Percentiles rank a stretch among this genome's conserved stretches.
These are phyloP conservation scores for Neurospora tetrasperma DNA, from an alignment of 495 filamentous ascomycete species.

Conservation along the genomic window DNA sequence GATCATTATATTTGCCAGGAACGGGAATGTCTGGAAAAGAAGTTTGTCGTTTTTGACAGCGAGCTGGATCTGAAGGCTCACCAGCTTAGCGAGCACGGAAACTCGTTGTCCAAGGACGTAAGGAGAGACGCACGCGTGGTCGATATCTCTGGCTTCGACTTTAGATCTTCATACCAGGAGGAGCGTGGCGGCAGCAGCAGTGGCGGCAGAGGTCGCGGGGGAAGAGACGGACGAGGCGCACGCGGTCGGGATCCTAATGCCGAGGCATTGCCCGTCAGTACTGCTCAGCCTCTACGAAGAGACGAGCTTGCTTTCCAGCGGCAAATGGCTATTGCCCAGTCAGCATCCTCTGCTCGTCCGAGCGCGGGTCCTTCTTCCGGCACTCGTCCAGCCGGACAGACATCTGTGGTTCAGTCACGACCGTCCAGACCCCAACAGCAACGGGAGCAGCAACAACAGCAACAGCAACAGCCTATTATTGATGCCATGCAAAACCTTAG, in stretches of 20 bases:
- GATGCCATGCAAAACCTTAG: conserved; percentile 30
- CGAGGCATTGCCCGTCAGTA: conserved; percentile 65
- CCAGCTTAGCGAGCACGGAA: conserved; percentile 27
- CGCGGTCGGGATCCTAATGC: conserved; percentile 53
- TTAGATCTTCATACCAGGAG: conserved; percentile 58
- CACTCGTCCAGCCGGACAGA: conserved; percentile 15
- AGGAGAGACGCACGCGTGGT: conserved; percentile 76
- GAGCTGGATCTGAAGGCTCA: conserved; percentile 77
- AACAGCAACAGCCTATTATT: conserved; percentile 13
- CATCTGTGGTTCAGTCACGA: conserved; percentile 28
- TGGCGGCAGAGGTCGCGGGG: conserved; percentile 32
- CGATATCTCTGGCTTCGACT: conserved; percentile 77
- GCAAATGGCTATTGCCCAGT: conserved; percentile 61
- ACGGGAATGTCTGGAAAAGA: conserved; percentile 85
- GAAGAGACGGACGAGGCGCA: conserved; percentile 31
- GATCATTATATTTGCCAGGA: conserved; percentile 84
- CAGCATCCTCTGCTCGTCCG: conserved; percentile 35
- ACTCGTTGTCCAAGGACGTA: conserved; percentile 52
- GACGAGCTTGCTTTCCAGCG: conserved; percentile 90
- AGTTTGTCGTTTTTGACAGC: conserved; percentile 93
- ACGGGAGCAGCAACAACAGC: conserved; percentile 5
- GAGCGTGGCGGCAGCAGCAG: conserved; percentile 47
- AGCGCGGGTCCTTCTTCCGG: conserved; percentile 64
- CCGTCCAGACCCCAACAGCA: conserved; percentile 12
- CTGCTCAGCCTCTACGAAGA: conserved; percentile 70